Percentiles rank a stretch among this genome's conserved stretches.
phyloP scores from a whole-genome alignment of 352 stramenopile genomes.

The Globisporangium canariense region DNA sequence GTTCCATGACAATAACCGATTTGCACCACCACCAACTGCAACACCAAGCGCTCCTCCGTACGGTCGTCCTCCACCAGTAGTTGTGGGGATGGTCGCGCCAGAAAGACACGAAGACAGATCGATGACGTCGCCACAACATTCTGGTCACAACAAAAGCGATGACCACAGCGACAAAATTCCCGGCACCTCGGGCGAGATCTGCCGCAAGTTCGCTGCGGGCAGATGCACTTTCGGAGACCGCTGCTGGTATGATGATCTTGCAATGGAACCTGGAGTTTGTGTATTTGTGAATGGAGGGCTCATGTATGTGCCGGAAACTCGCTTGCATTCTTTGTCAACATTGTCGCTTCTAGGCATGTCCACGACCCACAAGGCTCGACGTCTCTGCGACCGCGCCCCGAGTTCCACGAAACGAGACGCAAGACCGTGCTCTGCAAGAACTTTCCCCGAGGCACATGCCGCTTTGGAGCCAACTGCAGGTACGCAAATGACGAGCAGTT shows the following conservation, averaged over 20 bases:
- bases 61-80: neutral
- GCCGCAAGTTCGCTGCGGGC: constrained; percentile 67
- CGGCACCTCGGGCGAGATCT: constrained; percentile 55
- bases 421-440: constrained; percentile 83
- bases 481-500: constrained; percentile 26
- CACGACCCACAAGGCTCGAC: constrained; percentile 30
- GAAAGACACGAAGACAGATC: constrained; percentile 11
- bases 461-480: constrained; percentile 84
- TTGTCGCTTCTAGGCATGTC: constrained; percentile 42
- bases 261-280: constrained; percentile 15
- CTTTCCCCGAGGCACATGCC: constrained; percentile 65
- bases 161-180: constrained; percentile 27
- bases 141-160: neutral
- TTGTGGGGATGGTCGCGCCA: neutral
- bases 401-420: constrained; percentile 45
- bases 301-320: neutral
- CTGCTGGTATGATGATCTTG: constrained; percentile 62
- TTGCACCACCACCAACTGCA: constrained; percentile 6
- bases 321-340: neutral
- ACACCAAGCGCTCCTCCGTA: neutral
- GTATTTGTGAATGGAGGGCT: constrained; percentile 11
- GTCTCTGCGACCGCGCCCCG: constrained; percentile 18
- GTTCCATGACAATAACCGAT: constrained; percentile 17
- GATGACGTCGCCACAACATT: constrained; percentile 20
- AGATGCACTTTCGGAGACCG: constrained; percentile 75